phyloP scores from a whole-genome alignment of 108 stramenopile genomes.

The Parmales sp. region DNA sequence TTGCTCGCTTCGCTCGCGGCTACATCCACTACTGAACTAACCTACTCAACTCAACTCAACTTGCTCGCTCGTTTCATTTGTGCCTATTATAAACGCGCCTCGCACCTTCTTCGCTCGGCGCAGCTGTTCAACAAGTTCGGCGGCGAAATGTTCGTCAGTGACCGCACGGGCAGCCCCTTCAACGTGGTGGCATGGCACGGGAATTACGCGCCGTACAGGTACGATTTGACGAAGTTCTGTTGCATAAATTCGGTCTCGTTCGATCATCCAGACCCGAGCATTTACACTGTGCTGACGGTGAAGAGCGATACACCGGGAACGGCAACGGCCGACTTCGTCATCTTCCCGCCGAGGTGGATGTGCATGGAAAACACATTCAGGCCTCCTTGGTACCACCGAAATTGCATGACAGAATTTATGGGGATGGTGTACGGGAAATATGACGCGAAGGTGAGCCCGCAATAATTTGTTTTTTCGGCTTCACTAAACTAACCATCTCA shows the following conservation, averaged over 20 bases:
- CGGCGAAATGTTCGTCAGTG: conserved; percentile 42
- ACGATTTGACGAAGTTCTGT: conserved; percentile 69
- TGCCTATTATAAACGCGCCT: too few relatives aligned
- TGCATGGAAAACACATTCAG: conserved; percentile 79
- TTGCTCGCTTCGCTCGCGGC: too few relatives aligned
- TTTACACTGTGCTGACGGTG: conserved; percentile 80
- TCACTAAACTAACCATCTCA: too few relatives aligned
- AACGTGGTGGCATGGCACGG: conserved; percentile 93
- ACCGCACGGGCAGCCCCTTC: conserved; percentile 64
- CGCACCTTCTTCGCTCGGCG: too few relatives aligned
- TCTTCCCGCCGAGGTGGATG: conserved; percentile 87
- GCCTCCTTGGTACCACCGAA: conserved; percentile 88
- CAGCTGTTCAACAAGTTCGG: conserved; percentile 60
- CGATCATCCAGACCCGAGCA: conserved; percentile 86
- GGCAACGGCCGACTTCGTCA: conserved; percentile 80
- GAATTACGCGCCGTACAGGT: conserved; percentile 83
- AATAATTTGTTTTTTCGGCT: too few relatives aligned
- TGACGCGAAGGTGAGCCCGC: too few relatives aligned
- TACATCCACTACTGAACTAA: too few relatives aligned
- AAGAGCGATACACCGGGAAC: conserved; percentile 63
- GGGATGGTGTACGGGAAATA: conserved; percentile 79
- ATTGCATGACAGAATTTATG: conserved; percentile 88
- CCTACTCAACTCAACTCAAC: too few relatives aligned
- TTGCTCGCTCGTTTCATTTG: too few relatives aligned
- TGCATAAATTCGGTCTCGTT: conserved; percentile 77